Conservation (phyloP, 345 rosid species). For the Laguncularia racemosa region DNA sequence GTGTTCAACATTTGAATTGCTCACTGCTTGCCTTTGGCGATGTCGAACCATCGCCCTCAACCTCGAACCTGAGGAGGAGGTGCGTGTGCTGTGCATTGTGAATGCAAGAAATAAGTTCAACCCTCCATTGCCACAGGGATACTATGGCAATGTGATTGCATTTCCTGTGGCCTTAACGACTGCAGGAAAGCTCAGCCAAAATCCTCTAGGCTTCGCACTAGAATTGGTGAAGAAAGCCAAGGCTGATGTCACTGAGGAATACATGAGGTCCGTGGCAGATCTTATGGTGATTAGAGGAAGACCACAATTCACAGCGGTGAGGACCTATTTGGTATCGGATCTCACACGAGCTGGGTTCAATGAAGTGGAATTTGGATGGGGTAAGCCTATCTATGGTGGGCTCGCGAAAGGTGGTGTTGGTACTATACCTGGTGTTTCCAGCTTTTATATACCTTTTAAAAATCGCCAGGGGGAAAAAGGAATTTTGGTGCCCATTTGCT, state of each 20-base stretch:
- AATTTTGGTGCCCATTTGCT: conserved; percentile 8
- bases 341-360: conserved; percentile 20
- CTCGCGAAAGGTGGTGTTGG: neutral
- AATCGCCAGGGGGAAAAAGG: conserved; percentile 16
- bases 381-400: conserved; percentile 15
- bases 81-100: conserved; percentile 34
- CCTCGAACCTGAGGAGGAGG: conserved; percentile 37
- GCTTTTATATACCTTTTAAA: conserved; percentile 1
- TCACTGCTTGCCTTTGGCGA: conserved; percentile 52
- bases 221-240: conserved; percentile 38
- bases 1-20: conserved; percentile 30
- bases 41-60: conserved; percentile 43
- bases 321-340: conserved; percentile 32
- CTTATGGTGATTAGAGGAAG: conserved; percentile 38
- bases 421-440: neutral
- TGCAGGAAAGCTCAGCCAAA: conserved; percentile 26
- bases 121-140: conserved; percentile 37
- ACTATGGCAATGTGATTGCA: conserved; percentile 43
- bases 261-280: conserved; percentile 41
- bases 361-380: conserved; percentile 24
- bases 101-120: conserved; percentile 33
- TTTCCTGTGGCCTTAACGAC: conserved; percentile 30
- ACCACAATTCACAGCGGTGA: conserved; percentile 24
- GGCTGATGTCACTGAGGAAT: conserved; percentile 37
- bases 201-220: conserved; percentile 41